Evolutionary conservation across 1,284 basidiomycete species (phyloP), one percentile per base, ranked within the genome.

Genomic region (Pseudozyma sp.): DNA sequence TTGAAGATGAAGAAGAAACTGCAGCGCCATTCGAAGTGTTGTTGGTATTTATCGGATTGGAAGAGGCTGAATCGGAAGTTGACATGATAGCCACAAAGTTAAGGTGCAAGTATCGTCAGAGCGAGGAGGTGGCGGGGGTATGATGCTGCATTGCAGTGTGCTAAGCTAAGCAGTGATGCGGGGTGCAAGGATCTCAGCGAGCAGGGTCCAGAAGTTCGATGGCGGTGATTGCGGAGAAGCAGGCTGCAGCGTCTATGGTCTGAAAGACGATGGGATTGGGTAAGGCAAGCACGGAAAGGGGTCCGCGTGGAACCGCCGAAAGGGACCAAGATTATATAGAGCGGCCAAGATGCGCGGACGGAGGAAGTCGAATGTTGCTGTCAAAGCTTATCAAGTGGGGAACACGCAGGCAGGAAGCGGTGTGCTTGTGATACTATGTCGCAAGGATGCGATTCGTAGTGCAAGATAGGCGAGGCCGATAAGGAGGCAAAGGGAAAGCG

Each of bases 301-400:
- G 18, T 34, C 59, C 59, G 66, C 59, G 66, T 62, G 6, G 31
- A 40, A 36, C 25, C 18, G 49, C 52, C 59, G 61, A 40, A 38
- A 34, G n/a, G 31, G 19, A 19, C 2, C 13, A 8, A 9, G 40
- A 7, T 60, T 70, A 60, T 70, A 70, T 64, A 59, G 44, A 36
- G 25, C 68, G 68, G 68, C 47, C 10, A 25, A 18, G 25, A 57
- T 50, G 68, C 68, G 68, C 68, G 68, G 68, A 49, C 12, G 43
- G 9, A 44, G 38, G 21, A 12, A 42, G 51, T 31, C 31, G 38
- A 19, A 39, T 13, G n/a, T 43, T 34, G 47, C 25, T 31, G 25
- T 31, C 25, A 49, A 44, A 53, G 40, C 40, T 53, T 44, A 48
- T 40, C 54, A 35, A 19, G 38, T 14, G 25, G 25, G 25, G 25